Evolutionary conservation across 352 stramenopile genomes (phyloP), one percentile per base, ranked within the genome.

Genomic region (Globisporangium nodosum): DNA sequence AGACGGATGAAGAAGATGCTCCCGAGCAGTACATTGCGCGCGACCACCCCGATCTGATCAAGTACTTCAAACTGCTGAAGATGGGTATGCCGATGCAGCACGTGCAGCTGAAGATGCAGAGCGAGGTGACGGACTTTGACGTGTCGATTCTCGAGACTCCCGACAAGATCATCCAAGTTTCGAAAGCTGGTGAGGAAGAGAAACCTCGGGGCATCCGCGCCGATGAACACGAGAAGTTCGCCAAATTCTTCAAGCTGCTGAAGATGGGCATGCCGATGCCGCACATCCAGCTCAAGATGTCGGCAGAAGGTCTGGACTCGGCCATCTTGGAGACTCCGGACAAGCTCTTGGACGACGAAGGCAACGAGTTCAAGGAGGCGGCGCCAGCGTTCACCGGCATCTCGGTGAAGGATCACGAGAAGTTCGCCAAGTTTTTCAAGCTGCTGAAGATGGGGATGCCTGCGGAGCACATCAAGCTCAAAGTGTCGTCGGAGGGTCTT

Each of bases 171-270:
- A 50, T 37, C 53, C 15, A 21, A 7, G 16, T 47, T 12, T 20
- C 40, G 40, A 47, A 47, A 20, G 15, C 13, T 20, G 40, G 40
- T 21, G 40, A 47, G 15, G 40, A 47, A 18, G 40, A 47, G 15
- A 47, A 58, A 27, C 53, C 40, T 5, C 40, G 49, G 30, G 78
- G 81, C 15, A 81, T 82, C 27, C 68, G 68, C 16, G 78, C 85
- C 8, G 83, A 96, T 49, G 91, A 98, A 16, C 90, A 98, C 55
- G 87, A 87, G 18, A 87, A 88, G 56, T 98, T 96, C 47, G 67
- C 61, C 30, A 98, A 98, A 66, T 98, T 97, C 64, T 98, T 98
- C 64, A 98, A 98, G 66, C 87, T 98, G 67, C 42, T 95, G 27
- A 90, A 90, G 48, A 91, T 96, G 79, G 85, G 84, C 6, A 91